Evolutionary conservation across 805 yeast species (phyloP), one percentile per base, ranked within the genome.

Genomic region (Wickerhamiella domercqiae): DNA sequence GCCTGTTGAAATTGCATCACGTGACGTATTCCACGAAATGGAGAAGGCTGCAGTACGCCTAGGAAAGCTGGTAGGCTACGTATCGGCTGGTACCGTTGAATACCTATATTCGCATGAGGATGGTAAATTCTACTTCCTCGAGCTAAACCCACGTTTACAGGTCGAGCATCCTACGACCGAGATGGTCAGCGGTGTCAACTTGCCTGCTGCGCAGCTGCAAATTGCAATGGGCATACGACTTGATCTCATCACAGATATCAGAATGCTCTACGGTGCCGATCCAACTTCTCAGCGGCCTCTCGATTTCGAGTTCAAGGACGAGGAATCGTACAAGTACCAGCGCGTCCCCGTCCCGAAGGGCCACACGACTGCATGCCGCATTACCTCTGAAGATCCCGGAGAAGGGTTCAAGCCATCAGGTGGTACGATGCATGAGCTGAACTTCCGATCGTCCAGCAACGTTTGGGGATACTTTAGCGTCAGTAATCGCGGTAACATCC

Each of bases 381-480:
- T 90, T 60, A 90, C 98, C 25, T 82, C 95, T 11, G 99, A 90
- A 63, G 99, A 90, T 63, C 99, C 99, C 35, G 93, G 94, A 56
- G 96, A 87, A 65, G 99, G 98, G 35, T 90, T 90, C 72, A 90
- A 90, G 62, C 99, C 99, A 38, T 81, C 94, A 29, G 93, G 94
- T 55, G 99, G 99, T 66, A 74, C 84, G 38, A 70, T 90, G 63
- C 94, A 86, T 50, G 98, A 90, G 61, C 73, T 90, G 59, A 93
- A 90, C 58, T 87, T 90, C 70, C 71, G 97, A 59, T 93, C 99
- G 3, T 78, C 93, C 25, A 84, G 96, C 7, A 87, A 90, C 51
- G 99, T 93, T 35, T 90, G 99, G 99, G 99, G 99, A 66, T 90
- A 90, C 60, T 90, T 90, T 72, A 83, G 95, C 15, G 97, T 90